Evolutionary conservation across 1,284 basidiomycete genomes (phyloP).

Genomic region (Trichosporon inkin): DNA sequence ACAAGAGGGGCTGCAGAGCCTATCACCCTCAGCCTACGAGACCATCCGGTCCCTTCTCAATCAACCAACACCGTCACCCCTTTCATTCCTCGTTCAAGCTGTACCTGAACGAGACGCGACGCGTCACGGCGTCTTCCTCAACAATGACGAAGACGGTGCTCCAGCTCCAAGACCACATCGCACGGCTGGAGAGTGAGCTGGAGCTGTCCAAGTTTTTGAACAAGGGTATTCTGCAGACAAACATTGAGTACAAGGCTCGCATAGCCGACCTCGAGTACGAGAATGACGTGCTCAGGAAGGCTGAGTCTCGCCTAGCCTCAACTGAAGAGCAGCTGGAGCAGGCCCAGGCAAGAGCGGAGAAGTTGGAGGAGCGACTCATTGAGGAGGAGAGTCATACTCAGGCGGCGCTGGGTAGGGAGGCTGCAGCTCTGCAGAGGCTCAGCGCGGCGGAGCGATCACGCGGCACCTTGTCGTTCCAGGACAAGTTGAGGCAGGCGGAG

Average conservation of each 20-base stretch:
- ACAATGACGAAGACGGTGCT: not conserved
- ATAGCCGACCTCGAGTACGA: constrained; percentile 36
- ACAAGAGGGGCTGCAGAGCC: not conserved
- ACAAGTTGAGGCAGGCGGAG: not conserved
- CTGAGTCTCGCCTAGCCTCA: constrained; percentile 31
- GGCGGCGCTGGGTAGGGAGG: not conserved
- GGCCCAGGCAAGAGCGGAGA: constrained; percentile 11
- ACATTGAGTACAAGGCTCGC: constrained; percentile 37
- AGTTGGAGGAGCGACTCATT: constrained; percentile 6
- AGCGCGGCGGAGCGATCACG: not conserved
- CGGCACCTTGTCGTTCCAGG: not conserved
- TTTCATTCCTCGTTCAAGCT: not conserved
- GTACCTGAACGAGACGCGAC: not conserved
- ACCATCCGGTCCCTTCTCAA: not conserved
- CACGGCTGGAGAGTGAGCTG: constrained; percentile 30
- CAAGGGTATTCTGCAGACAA: constrained; percentile 40
- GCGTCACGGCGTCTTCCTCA: constrained; percentile 4
- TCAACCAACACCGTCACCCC: not conserved
- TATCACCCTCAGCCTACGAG: not conserved
- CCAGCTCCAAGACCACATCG: constrained; percentile 10
- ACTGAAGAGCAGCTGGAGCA: constrained; percentile 36
- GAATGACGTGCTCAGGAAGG: constrained; percentile 33
- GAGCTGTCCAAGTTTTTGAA: constrained; percentile 42
- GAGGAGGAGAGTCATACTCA: constrained; percentile 3
- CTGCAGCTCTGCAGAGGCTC: not conserved